Conservation (phyloP, 2,329 filamentous ascomycete genomes). For the Cercospora sp. region DNA sequence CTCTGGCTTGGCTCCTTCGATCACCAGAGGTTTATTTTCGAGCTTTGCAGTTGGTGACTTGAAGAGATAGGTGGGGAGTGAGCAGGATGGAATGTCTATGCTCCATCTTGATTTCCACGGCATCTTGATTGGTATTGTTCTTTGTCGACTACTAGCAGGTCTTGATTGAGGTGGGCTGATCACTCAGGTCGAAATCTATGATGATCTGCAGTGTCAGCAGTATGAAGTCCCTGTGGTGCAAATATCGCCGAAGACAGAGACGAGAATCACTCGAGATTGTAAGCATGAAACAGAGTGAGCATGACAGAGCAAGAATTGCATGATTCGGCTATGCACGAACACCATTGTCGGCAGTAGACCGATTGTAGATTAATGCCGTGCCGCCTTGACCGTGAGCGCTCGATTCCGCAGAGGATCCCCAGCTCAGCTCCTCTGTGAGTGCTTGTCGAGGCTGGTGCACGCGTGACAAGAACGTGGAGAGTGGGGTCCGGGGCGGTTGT, state of each 20-base stretch:
- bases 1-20: constrained; percentile 67
- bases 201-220: neutral
- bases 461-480: constrained; percentile 8
- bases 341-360: neutral
- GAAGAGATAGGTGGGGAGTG: constrained; percentile 53
- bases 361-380: neutral
- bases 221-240: neutral
- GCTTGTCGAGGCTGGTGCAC: neutral
- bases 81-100: constrained; percentile 49
- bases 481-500: constrained; percentile 3
- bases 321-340: neutral
- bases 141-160: neutral
- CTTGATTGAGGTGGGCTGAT: neutral
- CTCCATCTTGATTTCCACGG: constrained; percentile 54
- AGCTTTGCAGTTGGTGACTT: constrained; percentile 47
- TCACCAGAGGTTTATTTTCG: constrained; percentile 49
- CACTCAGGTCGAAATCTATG: too few species aligned
- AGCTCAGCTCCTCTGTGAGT: neutral
- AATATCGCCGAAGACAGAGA: neutral
- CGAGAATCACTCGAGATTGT: neutral
- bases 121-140: constrained; percentile 41
- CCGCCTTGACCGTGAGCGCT: neutral
- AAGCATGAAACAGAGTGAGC: neutral
- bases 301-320: neutral
- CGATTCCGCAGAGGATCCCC: neutral